Percentiles rank a stretch among this genome's conserved stretches.
phyloP scores from a whole-genome alignment of 805 yeast species.

The Metschnikowia drakensbergensis region DNA sequence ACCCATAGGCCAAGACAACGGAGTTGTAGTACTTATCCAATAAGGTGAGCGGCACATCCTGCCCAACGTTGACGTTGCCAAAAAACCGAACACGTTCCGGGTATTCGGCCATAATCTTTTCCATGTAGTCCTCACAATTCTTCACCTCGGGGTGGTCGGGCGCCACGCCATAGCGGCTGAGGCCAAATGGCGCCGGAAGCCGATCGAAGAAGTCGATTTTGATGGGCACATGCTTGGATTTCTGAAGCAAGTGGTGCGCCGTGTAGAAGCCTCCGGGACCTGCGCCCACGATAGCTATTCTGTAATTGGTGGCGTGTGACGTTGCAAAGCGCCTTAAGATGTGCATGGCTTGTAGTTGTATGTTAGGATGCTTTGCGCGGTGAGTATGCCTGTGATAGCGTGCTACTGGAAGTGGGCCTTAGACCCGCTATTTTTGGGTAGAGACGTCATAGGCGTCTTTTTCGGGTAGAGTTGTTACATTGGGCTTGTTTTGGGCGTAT shows the following conservation, averaged over 20 bases:
- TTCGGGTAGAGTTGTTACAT: no score
- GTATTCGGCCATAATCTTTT: constrained; percentile 37
- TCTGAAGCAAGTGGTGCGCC: constrained; percentile 39
- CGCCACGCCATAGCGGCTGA: constrained; percentile 94
- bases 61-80: constrained; percentile 73
- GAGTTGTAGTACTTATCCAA: constrained; percentile 61
- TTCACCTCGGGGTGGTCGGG: constrained; percentile 99
- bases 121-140: constrained; percentile 71
- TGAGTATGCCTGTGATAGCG: not conserved
- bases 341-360: not conserved
- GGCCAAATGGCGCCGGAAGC: constrained; percentile 86
- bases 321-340: constrained; percentile 6
- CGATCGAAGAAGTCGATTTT: constrained; percentile 76
- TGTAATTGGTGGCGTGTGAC: constrained; percentile 15
- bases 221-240: constrained; percentile 26
- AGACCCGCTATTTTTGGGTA: not conserved
- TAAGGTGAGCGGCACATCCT: constrained; percentile 48
- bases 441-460: not conserved
- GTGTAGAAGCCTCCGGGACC: constrained; percentile 68
- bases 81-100: constrained; percentile 42
- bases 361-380: not conserved
- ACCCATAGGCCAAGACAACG: constrained; percentile 80
- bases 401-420: not conserved
- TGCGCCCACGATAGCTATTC: constrained; percentile 80
- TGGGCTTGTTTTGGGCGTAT: not conserved